A percentile compares a stretch with the other conserved stretches of the same genome.
These are phyloP conservation scores for Colletotrichum sp. DNA, from an alignment of 2,329 filamentous ascomycete species.

Conservation along the genomic window DNA sequence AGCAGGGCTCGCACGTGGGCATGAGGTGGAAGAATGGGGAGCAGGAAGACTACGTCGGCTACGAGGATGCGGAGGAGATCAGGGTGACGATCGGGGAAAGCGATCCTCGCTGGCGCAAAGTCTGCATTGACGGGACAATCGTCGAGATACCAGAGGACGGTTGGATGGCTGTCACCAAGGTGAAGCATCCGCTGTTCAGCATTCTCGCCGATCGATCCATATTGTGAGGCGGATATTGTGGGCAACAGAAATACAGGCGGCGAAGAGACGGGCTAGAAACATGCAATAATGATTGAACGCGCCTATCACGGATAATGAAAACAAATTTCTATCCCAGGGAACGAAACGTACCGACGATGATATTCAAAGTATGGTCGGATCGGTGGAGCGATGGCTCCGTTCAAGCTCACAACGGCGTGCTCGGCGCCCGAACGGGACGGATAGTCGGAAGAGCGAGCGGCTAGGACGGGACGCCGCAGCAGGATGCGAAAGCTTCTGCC, in stretches of 20 bases:
- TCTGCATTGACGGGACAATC: slow-evolving; percentile 93
- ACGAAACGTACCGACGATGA: neutral
- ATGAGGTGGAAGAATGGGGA: slow-evolving; percentile 59
- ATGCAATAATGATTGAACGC: neutral
- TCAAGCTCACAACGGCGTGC: neutral
- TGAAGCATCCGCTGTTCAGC: slow-evolving; percentile 43
- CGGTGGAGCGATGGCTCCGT: neutral
- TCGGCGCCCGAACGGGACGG: neutral
- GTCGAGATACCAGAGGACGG: slow-evolving; percentile 74
- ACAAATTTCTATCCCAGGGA: neutral
- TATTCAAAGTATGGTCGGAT: neutral
- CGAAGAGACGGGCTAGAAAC: neutral
- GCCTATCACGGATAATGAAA: neutral
- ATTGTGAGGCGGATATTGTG: neutral
- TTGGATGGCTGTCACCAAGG: slow-evolving; percentile 69
- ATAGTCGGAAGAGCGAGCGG: neutral
- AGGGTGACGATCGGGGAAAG: slow-evolving; percentile 70
- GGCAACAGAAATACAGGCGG: neutral
- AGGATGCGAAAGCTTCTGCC: neutral
- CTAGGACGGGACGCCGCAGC: neutral
- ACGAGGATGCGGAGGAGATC: slow-evolving; percentile 73
- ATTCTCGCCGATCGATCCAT: slow-evolving; percentile 45
- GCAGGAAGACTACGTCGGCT: slow-evolving; percentile 63
- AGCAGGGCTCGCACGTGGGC: slow-evolving; percentile 59
- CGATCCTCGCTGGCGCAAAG: slow-evolving; percentile 78